Percentiles rank a stretch among this genome's conserved stretches.
Evolutionary conservation across 2,329 filamentous ascomycete species (phyloP).

Genomic region (Hyphodiscus sp.): DNA sequence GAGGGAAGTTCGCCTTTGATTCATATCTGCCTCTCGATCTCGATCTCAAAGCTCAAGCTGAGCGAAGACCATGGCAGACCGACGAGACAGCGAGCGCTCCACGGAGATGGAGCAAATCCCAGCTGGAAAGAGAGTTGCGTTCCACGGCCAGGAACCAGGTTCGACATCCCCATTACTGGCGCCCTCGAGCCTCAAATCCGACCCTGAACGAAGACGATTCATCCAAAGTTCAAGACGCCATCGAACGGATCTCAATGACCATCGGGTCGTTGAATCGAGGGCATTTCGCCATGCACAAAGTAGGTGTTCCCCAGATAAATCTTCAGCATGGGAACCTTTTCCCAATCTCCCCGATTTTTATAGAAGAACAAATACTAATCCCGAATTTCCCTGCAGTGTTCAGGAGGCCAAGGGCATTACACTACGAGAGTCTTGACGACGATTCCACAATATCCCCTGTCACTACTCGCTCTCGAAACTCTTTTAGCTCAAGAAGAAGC

Average conservation of each 20-base stretch:
- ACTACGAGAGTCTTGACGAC: neutral
- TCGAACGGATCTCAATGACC: neutral
- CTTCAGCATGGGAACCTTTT: too few species aligned
- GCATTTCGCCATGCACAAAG: neutral
- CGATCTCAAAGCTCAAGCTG: neutral
- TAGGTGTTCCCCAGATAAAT: too few species aligned
- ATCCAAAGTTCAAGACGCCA: neutral
- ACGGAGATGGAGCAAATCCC: neutral
- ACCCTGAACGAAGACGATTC: neutral
- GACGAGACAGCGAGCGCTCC: neutral
- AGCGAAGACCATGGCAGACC: neutral
- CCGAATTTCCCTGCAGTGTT: neutral
- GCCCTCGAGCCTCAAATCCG: neutral
- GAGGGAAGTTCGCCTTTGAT: neutral
- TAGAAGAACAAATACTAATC: too few species aligned
- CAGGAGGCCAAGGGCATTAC: neutral
- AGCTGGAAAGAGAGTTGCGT: constrained; percentile 36
- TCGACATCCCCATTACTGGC: neutral
- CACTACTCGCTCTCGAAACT: neutral
- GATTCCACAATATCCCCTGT: neutral
- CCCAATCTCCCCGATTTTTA: too few species aligned
- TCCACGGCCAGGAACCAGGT: neutral
- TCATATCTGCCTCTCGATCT: neutral
- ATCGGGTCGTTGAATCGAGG: neutral
- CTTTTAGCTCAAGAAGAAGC: neutral